These are phyloP conservation scores for Sicyos baderoa DNA, from an alignment of 306 rosid genomes.

Conservation along the genomic window DNA sequence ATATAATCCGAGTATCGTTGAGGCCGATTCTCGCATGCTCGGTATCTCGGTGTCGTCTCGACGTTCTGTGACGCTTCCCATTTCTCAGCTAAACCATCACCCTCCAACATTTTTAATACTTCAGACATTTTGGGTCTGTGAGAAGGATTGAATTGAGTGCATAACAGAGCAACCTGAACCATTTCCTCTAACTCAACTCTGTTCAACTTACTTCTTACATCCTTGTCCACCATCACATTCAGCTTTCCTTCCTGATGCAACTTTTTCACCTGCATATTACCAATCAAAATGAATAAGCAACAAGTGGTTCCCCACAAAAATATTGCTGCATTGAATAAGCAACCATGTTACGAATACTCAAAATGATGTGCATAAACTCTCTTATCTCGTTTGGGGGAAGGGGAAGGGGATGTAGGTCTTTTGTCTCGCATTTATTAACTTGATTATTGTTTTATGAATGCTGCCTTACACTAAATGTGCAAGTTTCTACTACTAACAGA, in stretches of 20 bases:
- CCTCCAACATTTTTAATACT: conserved; percentile 86
- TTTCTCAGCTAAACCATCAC: conserved; percentile 92
- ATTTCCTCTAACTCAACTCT: conserved; percentile 77
- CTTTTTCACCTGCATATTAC: conserved; percentile 64
- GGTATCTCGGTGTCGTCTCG: conserved; percentile 56
- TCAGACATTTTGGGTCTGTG: conserved; percentile 94
- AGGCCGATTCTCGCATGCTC: conserved; percentile 45
- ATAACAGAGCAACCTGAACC: conserved; percentile 84
- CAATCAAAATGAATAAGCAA: not conserved
- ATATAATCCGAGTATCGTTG: conserved; percentile 80
- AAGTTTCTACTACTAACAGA: not conserved
- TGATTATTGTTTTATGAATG: too few species aligned
- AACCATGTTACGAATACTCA: too few species aligned
- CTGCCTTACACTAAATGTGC: not conserved
- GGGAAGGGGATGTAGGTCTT: too few species aligned
- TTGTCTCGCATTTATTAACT: too few species aligned
- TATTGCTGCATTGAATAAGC: not conserved
- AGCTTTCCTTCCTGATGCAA: conserved; percentile 78
- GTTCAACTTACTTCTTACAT: conserved; percentile 58
- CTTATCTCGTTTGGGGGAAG: too few species aligned
- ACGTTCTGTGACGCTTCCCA: conserved; percentile 89
- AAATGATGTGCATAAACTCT: too few species aligned
- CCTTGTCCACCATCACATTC: conserved; percentile 81
- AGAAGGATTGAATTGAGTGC: conserved; percentile 84
- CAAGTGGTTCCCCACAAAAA: not conserved